A percentile compares a stretch with the other conserved stretches of the same genome.
Evolutionary conservation across 2,329 filamentous ascomycete species (phyloP).

Genomic region (Exophiala bonariae): DNA sequence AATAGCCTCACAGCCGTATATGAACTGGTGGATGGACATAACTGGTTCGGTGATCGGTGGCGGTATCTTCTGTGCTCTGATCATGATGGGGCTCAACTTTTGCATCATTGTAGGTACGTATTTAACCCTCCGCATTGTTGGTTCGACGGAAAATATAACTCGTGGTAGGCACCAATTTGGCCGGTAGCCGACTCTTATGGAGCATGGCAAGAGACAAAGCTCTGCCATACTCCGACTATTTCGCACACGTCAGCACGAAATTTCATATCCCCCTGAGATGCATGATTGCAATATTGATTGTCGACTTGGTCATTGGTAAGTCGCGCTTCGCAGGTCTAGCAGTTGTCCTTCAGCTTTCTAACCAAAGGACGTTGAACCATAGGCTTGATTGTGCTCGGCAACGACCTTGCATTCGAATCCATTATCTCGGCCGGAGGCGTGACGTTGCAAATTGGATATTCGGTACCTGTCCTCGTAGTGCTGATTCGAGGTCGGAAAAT

Average conservation of each 20-base stretch:
- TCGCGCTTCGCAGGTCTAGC: background rate
- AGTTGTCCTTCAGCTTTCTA: no score
- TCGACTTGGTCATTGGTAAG: conserved; percentile 22
- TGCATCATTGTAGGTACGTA: conserved; percentile 22
- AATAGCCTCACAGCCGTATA: conserved; percentile 45
- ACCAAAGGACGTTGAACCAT: no score
- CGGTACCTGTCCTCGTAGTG: conserved; percentile 21
- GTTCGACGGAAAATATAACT: no score
- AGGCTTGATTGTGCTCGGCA: conserved; percentile 23
- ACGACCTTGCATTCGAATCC: conserved; percentile 21
- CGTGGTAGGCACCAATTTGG: no score
- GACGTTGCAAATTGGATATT: conserved; percentile 20
- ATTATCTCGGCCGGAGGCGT: conserved; percentile 23
- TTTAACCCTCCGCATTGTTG: no score
- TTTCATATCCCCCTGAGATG: conserved; percentile 57
- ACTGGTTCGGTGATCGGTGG: conserved; percentile 37
- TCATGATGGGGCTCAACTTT: conserved; percentile 24
- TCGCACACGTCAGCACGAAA: conserved; percentile 53
- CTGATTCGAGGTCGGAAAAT: conserved; percentile 22
- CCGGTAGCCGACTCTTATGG: conserved; percentile 20
- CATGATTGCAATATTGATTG: conserved; percentile 21
- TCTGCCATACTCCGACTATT: conserved; percentile 56
- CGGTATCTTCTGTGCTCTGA: conserved; percentile 20
- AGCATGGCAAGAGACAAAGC: conserved; percentile 57
- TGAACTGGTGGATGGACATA: conserved; percentile 36